Base-by-base conservation (phyloP, 768 basidiomycete species). In the Podaxis sp. region DNA sequence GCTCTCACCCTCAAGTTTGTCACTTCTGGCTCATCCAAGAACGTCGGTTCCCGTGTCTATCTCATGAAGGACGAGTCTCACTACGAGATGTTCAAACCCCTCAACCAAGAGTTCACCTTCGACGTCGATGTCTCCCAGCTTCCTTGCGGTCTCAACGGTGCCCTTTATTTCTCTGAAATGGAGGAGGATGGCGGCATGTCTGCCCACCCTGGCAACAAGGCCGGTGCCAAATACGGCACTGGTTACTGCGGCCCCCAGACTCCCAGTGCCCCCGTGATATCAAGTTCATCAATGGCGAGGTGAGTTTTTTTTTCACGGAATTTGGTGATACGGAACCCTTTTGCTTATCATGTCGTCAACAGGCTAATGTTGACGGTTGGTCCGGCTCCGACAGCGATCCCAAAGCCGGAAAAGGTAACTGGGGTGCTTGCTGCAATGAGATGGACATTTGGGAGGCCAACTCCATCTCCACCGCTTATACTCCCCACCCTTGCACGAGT, bases 1-100 rank as follows among this genome's bases (percentile, higher is more conserved):
- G 65, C 76, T 41, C 72, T 79, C 64, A 76, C 70, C 36, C 69
- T 80, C 64, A 74, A 76, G 63, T 79, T 77, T 71, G 70, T 76
- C 54, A 78, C 77, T 24, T 27, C 25, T n/a, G 27, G 59, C 49
- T 49, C 62, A 40, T 36, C 51, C n/a, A 67, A 65, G 60, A 69
- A 69, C 52, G 58, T 67, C 47, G 68, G 68, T 3, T 63, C 64
- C 43, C 68, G 68, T 49, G 66, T 69, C 51, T 69, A 69, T 41
- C 63, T 69, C 52, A 63, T 69, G 63, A 55, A 53, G 33, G 64
- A 63, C 57, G 68, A 69, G 9, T 59, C 63, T 27, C 56, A 59
- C 33, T 69, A 69, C 54, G 56, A 69, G 47, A 62, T 69, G 63
- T 62, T 69, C 66, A 65, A 69, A 36, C 64, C 66, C 33, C 64